Percentiles rank a stretch among this genome's conserved stretches.
Evolutionary conservation across 768 basidiomycete genomes (phyloP).

Genomic region (Daedaleopsis sinensis): DNA sequence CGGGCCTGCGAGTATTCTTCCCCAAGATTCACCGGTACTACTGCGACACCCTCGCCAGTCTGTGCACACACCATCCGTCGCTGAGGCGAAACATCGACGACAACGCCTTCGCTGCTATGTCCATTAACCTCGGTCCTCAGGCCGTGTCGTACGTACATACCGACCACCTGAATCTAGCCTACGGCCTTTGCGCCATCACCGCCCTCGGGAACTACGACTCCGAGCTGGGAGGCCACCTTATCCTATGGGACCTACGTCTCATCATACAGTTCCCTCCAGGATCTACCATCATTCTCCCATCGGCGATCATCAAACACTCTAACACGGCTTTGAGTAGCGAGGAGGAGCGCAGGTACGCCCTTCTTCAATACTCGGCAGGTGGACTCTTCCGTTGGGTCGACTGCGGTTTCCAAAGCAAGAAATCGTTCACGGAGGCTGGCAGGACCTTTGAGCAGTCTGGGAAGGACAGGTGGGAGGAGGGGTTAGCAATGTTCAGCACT

Average conservation of each 20-base stretch:
- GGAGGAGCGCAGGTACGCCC: constrained; percentile 3
- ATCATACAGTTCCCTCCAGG: constrained; percentile 29
- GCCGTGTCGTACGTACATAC: not conserved
- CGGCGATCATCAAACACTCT: constrained; percentile 19
- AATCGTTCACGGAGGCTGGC: no score
- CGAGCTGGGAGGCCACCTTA: constrained; percentile 20
- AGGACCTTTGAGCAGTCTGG: no score
- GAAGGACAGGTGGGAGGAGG: no score
- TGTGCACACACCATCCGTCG: not conserved
- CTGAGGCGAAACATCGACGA: not conserved
- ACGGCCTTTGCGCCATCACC: constrained; percentile 18
- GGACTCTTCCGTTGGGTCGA: constrained; percentile 15
- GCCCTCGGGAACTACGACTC: constrained; percentile 21
- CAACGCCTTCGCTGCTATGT: constrained; percentile 1
- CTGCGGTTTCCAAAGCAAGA: not conserved
- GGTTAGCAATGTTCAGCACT: no score
- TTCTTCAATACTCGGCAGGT: constrained; percentile 15
- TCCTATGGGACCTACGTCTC: constrained; percentile 17
- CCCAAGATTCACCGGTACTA: not conserved
- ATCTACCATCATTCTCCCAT: constrained; percentile 22
- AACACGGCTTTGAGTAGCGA: constrained; percentile 8
- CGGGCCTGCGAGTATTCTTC: no score
- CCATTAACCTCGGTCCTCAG: constrained; percentile 6
- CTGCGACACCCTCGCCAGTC: not conserved
- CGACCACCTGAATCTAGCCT: constrained; percentile 8